These are phyloP conservation scores for Leptomonas seymouri DNA, from an alignment of 208 protist species.

Conservation along the genomic window DNA sequence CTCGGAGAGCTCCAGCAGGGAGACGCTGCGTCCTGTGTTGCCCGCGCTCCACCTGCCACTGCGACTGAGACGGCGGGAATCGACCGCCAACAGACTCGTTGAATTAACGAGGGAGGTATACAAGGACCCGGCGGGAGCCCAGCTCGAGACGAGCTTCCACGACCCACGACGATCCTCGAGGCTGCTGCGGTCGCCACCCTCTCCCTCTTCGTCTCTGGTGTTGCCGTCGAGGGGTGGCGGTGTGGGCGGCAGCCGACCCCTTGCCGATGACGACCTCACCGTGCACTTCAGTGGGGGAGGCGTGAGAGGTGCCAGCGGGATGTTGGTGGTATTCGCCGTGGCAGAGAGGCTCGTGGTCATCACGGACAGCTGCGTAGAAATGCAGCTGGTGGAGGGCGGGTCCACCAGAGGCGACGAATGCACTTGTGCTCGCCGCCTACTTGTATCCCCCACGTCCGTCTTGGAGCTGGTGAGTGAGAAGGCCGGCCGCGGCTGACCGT, in stretches of 20 bases:
- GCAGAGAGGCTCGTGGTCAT: constrained; percentile 9
- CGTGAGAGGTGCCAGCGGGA: constrained; percentile 7
- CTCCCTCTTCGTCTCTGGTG: background rate
- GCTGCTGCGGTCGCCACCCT: background rate
- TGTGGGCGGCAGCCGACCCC: constrained; percentile 6
- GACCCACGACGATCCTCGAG: background rate
- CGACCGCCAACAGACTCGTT: background rate
- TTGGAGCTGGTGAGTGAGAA: background rate
- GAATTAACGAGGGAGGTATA: background rate
- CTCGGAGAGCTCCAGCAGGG: constrained; percentile 9
- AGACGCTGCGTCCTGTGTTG: background rate
- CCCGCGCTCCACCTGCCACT: background rate
- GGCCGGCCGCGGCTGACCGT: constrained; percentile 3
- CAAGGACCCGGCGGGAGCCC: background rate
- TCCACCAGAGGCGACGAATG: background rate
- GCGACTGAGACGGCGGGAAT: constrained; percentile 1
- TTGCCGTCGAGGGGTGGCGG: constrained; percentile 8
- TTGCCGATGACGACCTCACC: constrained; percentile 2
- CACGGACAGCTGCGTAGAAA: background rate
- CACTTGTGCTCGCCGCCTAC: background rate
- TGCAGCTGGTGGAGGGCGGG: background rate
- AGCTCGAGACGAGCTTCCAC: constrained; percentile 16
- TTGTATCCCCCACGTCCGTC: background rate
- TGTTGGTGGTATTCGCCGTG: constrained; percentile 1
- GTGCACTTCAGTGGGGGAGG: constrained; percentile 5